Evolutionary conservation across 805 yeast species (phyloP).

Genomic region (Zygotorulaspora sp.): DNA sequence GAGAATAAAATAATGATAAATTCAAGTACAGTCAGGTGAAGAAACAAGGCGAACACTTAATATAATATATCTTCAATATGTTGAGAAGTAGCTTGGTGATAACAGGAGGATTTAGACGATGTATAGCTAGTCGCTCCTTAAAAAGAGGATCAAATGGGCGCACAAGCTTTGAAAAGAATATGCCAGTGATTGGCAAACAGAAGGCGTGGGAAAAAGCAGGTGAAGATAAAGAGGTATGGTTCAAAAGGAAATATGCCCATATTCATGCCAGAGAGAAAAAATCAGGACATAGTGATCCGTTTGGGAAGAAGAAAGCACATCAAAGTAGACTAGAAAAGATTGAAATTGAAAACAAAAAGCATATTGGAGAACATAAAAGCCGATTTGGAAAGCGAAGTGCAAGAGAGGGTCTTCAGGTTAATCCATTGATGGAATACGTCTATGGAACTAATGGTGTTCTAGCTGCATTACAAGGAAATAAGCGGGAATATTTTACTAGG

Average conservation of each 20-base stretch:
- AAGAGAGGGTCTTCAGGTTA: slow-evolving; percentile 25
- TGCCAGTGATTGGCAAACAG: slow-evolving; percentile 36
- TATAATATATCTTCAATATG: not conserved
- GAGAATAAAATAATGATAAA: too few relatives aligned
- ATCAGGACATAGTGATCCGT: slow-evolving; percentile 13
- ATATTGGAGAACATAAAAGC: slow-evolving; percentile 10
- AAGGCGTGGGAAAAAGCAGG: slow-evolving; percentile 70
- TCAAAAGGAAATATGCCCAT: slow-evolving; percentile 59
- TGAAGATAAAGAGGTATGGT: slow-evolving; percentile 57
- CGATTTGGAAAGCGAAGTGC: slow-evolving; percentile 12
- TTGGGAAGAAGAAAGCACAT: slow-evolving; percentile 19
- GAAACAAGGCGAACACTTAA: too few relatives aligned
- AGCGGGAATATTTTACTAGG: slow-evolving; percentile 49
- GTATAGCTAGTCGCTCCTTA: slow-evolving; percentile 7
- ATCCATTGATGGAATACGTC: slow-evolving; percentile 60
- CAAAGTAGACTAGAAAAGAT: slow-evolving; percentile 13
- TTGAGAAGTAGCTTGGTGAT: not conserved
- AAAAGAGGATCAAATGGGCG: slow-evolving; percentile 3
- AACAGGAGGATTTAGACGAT: slow-evolving; percentile 1
- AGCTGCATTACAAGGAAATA: slow-evolving; percentile 58
- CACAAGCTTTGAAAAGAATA: slow-evolving; percentile 38
- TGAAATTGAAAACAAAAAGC: slow-evolving; percentile 3
- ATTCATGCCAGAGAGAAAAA: slow-evolving; percentile 50
- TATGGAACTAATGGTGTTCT: slow-evolving; percentile 73
- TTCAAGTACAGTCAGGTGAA: too few relatives aligned